Conservation (phyloP, 257 asterid genomes). For the Capsicum pubescens region DNA sequence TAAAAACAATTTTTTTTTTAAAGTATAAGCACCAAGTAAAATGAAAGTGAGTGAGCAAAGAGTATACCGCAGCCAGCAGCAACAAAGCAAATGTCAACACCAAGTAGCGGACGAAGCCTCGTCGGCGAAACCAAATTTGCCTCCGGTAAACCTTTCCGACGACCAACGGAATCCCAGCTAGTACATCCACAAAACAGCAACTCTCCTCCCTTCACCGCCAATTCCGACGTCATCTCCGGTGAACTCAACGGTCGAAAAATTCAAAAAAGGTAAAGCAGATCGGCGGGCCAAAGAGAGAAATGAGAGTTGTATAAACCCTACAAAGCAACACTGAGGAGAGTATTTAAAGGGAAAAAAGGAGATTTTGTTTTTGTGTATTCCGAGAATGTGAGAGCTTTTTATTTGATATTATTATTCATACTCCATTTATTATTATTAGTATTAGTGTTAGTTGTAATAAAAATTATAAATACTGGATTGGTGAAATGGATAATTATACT, state of each 20-base stretch:
- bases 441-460: no score
- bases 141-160: constrained; percentile 62
- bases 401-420: neutral
- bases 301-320: constrained; percentile 47
- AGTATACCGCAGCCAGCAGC: constrained; percentile 85
- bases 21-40: no score
- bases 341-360: constrained; percentile 15
- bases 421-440: no score
- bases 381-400: constrained; percentile 34
- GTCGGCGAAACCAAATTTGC: constrained; percentile 84
- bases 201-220: constrained; percentile 76
- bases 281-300: constrained; percentile 38
- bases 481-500: constrained; percentile 23
- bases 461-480: neutral
- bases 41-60: neutral
- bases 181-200: constrained; percentile 88
- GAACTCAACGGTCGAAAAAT: constrained; percentile 44
- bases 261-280: constrained; percentile 35
- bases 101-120: constrained; percentile 82
- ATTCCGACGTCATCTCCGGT: constrained; percentile 71
- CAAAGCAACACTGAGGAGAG: neutral
- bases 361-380: constrained; percentile 39
- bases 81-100: constrained; percentile 76
- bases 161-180: constrained; percentile 90
- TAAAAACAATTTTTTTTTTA: no score